Conservation (phyloP, 2,329 filamentous ascomycete genomes). For the Clonostachys chloroleuca region DNA sequence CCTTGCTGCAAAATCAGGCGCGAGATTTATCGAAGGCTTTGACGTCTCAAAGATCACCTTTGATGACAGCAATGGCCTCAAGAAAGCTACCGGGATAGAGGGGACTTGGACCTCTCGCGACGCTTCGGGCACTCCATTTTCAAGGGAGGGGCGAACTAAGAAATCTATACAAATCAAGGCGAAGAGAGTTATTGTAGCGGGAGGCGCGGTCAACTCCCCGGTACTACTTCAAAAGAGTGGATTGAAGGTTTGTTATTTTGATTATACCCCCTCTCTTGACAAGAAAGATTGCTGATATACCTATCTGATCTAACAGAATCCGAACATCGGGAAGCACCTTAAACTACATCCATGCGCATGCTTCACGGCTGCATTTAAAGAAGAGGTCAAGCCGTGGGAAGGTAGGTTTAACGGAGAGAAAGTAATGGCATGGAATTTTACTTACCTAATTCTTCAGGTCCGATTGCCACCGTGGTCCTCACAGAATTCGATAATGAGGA, state of each 20-base stretch:
- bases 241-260: conserved; percentile 47
- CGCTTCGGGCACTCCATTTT: not conserved
- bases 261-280: not conserved
- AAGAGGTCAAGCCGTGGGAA: conserved; percentile 67
- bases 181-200: conserved; percentile 73
- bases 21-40: conserved; percentile 81
- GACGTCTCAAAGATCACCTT: conserved; percentile 68
- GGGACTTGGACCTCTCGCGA: conserved; percentile 69
- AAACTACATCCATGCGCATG: conserved; percentile 72
- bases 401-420: conserved; percentile 32
- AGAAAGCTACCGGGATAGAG: conserved; percentile 63
- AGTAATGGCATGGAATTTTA: too few species aligned
- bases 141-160: conserved; percentile 29
- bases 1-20: conserved; percentile 71
- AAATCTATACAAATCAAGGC: conserved; percentile 69
- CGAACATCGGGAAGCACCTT: conserved; percentile 76
- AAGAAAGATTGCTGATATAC: too few species aligned
- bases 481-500: conserved; percentile 79
- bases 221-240: conserved; percentile 74
- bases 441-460: too few species aligned
- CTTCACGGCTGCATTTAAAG: conserved; percentile 58
- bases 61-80: conserved; percentile 39
- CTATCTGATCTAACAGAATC: conserved; percentile 44
- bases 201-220: conserved; percentile 73
- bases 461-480: conserved; percentile 73